phyloP scores from a whole-genome alignment of 495 filamentous ascomycete species.

The Penicillium turbatum region DNA sequence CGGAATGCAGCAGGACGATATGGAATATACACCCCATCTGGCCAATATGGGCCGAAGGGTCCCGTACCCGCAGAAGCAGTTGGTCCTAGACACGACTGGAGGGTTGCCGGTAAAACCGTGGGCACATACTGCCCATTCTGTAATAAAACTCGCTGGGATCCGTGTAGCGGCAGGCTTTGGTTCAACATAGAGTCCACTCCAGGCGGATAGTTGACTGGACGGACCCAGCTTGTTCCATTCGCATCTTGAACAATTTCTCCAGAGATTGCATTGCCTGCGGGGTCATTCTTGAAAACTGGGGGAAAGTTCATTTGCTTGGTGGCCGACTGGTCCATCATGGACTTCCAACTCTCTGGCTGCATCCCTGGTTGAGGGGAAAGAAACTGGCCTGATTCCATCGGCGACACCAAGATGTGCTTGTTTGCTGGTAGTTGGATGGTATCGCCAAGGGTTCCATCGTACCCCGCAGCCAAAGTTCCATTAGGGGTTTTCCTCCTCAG shows the following conservation, averaged over 20 bases:
- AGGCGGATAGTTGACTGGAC: slow-evolving; percentile 38
- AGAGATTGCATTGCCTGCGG: slow-evolving; percentile 18
- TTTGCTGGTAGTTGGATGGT: slow-evolving; percentile 61
- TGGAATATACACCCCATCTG: slow-evolving; percentile 71
- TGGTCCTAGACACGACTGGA: slow-evolving; percentile 65
- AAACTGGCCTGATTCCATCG: slow-evolving; percentile 41
- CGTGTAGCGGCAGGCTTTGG: slow-evolving; percentile 43
- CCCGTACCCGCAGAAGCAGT: slow-evolving; percentile 70
- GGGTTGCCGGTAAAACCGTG: slow-evolving; percentile 64
- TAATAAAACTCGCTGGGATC: slow-evolving; percentile 33
- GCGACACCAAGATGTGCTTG: slow-evolving; percentile 87
- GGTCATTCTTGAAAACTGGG: slow-evolving; percentile 40
- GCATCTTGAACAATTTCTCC: slow-evolving; percentile 34
- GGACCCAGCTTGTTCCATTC: slow-evolving; percentile 43
- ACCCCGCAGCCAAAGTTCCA: slow-evolving; percentile 87
- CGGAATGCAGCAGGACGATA: slow-evolving; percentile 64
- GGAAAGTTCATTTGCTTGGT: slow-evolving; percentile 40
- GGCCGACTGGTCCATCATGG: slow-evolving; percentile 24
- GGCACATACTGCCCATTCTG: slow-evolving; percentile 55
- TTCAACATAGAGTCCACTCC: slow-evolving; percentile 51
- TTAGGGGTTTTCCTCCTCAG: slow-evolving; percentile 91
- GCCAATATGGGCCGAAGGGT: slow-evolving; percentile 73
- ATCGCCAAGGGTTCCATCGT: slow-evolving; percentile 81
- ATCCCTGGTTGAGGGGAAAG: slow-evolving; percentile 27
- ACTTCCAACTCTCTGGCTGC: slow-evolving; percentile 32